Evolutionary conservation across 179 eudicot species (phyloP), one percentile per base, ranked within the genome.

Genomic region (Silene coronaria): DNA sequence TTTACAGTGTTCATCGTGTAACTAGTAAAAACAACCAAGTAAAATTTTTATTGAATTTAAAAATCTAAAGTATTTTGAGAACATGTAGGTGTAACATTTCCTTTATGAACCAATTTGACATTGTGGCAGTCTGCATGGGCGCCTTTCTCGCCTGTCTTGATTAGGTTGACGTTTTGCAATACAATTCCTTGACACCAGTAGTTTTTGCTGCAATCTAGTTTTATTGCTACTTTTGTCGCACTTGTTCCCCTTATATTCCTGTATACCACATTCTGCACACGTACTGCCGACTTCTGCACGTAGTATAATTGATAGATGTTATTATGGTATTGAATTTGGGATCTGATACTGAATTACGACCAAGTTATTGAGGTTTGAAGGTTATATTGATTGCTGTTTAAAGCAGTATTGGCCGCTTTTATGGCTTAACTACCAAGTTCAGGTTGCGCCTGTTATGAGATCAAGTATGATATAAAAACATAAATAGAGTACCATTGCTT

Each of bases 221-320:
- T 86, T 30, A 90, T 89, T n/a, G 90, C 97, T 17, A 74, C 80
- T 38, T 91, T 80, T n/a, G 90, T 81, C 32, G 86, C 84, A 80
- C 96, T 91, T 8, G 90, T 90, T 59, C 97, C 97, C 70, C 62
- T 80, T 23, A 91, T 89, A 79, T 90, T 88, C 66, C 72, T 76
- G 85, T 86, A 91, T 5, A 79, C 22, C 55, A 91, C 84, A 80
- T 84, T 82, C 36, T 80, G 48, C 68, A 91, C 80, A 70, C 79
- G 83, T 9, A 91, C 97, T 7, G 91, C 89, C 17, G 90, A 84
- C 62, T 63, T 74, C 97, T 91, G 89, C 77, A 24, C 26, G 10
- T 53, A 17, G 58, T 16, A 53, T 53, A 53, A 53, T 53, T 53
- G 58, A 53, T 53, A 53, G n/a, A 53, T 53, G 58, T 53, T 53